phyloP scores from a whole-genome alignment of 1,284 basidiomycete species.

The Rhodotorula sp. region DNA sequence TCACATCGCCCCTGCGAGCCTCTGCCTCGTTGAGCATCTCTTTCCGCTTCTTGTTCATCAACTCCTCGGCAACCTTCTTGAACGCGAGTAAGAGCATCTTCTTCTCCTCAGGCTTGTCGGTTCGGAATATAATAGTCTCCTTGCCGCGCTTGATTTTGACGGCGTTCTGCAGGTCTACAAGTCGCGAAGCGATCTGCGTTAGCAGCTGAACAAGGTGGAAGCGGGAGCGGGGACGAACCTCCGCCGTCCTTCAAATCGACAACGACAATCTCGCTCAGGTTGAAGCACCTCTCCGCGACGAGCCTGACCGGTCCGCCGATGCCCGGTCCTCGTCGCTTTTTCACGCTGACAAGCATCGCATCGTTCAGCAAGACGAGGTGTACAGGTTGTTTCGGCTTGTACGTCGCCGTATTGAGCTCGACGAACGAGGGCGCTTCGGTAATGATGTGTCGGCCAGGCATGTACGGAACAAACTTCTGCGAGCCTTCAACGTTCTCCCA shows the following conservation, averaged over 20 bases:
- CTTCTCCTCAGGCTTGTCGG: slow-evolving; percentile 78
- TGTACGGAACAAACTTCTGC: slow-evolving; percentile 87
- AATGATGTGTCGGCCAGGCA: slow-evolving; percentile 85
- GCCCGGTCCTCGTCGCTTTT: slow-evolving; percentile 45
- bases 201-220: neutral
- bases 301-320: slow-evolving; percentile 63
- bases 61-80: slow-evolving; percentile 86
- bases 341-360: slow-evolving; percentile 77
- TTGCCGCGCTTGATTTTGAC: slow-evolving; percentile 93
- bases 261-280: slow-evolving; percentile 85
- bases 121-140: slow-evolving; percentile 89
- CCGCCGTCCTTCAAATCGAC: slow-evolving; percentile 93
- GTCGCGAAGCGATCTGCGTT: neutral
- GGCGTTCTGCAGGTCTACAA: slow-evolving; percentile 81
- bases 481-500: slow-evolving; percentile 94
- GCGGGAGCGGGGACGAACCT: slow-evolving; percentile 56
- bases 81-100: slow-evolving; percentile 79
- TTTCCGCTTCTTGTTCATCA: slow-evolving; percentile 80
- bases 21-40: slow-evolving; percentile 58
- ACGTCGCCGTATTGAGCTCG: slow-evolving; percentile 89
- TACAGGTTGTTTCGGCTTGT: slow-evolving; percentile 83
- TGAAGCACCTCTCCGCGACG: slow-evolving; percentile 90
- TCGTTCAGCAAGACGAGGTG: slow-evolving; percentile 91
- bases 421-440: slow-evolving; percentile 80
- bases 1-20: slow-evolving; percentile 41